Evolutionary conservation across 768 basidiomycete species (phyloP), one percentile per base, ranked within the genome.

Genomic region (Agrocybe chaxingu): DNA sequence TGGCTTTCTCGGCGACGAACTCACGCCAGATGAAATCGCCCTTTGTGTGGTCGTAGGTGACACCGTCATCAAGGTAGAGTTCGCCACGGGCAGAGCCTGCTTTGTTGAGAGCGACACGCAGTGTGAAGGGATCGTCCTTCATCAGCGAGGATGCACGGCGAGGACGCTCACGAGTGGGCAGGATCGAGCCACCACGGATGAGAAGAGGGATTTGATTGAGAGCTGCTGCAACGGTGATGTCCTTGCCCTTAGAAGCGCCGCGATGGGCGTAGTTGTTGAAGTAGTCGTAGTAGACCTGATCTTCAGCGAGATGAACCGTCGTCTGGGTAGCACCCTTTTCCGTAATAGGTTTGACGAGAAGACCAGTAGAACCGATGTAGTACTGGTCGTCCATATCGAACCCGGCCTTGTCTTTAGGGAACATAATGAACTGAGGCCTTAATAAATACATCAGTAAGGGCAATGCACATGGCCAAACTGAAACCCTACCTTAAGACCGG

Each of bases 261-360:
- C 78, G 84, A 70, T 92, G 85, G 37, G 83, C 73, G 12, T 76
- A 64, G 61, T 82, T 69, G 33, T 80, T 81, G 74, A 93, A 89
- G 70, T 98, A 98, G 71, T 98, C 84, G 62, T 98, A 99, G 74
- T 97, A 98, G 6, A 93, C 85, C 86, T 92, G 18, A 34, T 92
- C 81, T 62, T 97, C 97, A 2, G 90, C 77, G 34, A 99, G 78
- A 66, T 98, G 98, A 4, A 98, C 75, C 1, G 79, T 76, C 1
- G 84, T 72, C 56, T 88, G 81, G 0, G 74, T 85, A 12, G 72
- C 84, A 19, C 82, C 92, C 57, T 85, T 83, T 13, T 75, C 72
- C 0, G 89, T 91, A 47, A 98, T 84, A 0, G 97, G 97, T 65
- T 96, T 96, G 55, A 93, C 87, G 49, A 99, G 78, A 43, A 99